Conservation (phyloP, 1,139 yeast genomes). For the Kodamaea ohmeri region DNA sequence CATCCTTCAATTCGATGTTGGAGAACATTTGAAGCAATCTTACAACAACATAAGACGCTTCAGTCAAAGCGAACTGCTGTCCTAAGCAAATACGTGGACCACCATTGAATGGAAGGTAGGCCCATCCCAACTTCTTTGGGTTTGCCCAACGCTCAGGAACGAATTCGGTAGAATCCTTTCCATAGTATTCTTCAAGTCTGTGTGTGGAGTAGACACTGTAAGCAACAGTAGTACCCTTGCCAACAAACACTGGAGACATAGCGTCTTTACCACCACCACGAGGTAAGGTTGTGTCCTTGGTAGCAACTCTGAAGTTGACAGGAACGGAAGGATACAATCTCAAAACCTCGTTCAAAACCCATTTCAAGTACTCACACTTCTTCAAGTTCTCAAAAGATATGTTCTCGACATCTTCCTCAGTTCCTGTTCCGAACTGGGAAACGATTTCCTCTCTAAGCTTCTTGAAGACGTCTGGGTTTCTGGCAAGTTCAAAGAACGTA, state of each 20-base stretch:
- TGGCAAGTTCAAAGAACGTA: slow-evolving; percentile 44
- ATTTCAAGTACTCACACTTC: slow-evolving; percentile 26
- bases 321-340: slow-evolving; percentile 30
- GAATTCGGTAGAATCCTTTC: slow-evolving; percentile 23
- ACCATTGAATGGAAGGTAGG: slow-evolving; percentile 44
- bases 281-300: slow-evolving; percentile 25
- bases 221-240: slow-evolving; percentile 23
- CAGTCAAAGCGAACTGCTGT: slow-evolving; percentile 47
- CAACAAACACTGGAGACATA: slow-evolving; percentile 20
- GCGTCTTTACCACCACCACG: slow-evolving; percentile 26
- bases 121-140: slow-evolving; percentile 37
- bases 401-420: slow-evolving; percentile 15
- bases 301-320: slow-evolving; percentile 24
- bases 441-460: slow-evolving; percentile 40
- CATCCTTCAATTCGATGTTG: slow-evolving; percentile 26
- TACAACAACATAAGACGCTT: slow-evolving; percentile 35
- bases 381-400: slow-evolving; percentile 25
- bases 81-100: slow-evolving; percentile 47
- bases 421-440: slow-evolving; percentile 30
- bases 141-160: slow-evolving; percentile 27
- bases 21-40: slow-evolving; percentile 33
- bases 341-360: slow-evolving; percentile 24
- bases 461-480: slow-evolving; percentile 38
- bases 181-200: slow-evolving; percentile 20
- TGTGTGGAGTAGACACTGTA: slow-evolving; percentile 24